Evolutionary conservation across 1,139 yeast species (phyloP).

Genomic region (Pichia sp.): DNA sequence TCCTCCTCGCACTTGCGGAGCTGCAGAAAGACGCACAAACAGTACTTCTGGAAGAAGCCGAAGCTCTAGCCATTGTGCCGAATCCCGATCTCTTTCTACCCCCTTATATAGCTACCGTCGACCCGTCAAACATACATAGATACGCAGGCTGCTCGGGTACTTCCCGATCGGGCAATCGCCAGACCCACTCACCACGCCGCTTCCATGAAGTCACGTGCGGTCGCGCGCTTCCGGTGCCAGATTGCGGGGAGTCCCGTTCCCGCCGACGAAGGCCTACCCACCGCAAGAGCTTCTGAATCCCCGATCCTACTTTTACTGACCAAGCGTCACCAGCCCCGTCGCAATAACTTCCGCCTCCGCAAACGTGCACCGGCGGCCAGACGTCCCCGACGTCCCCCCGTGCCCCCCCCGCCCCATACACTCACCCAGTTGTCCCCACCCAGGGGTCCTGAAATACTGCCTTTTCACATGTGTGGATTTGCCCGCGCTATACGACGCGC

Average conservation of each 20-base stretch:
- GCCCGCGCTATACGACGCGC: not conserved
- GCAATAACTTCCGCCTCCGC: too few species aligned
- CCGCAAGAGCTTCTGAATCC: too few species aligned
- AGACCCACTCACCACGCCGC: not conserved
- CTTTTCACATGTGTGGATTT: not conserved
- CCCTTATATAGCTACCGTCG: not conserved
- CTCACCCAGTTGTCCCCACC: too few species aligned
- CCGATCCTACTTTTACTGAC: too few species aligned
- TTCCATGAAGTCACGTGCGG: slow-evolving; percentile 8
- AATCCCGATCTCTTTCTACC: too few species aligned
- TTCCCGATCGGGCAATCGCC: not conserved
- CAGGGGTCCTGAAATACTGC: not conserved
- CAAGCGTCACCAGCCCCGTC: too few species aligned
- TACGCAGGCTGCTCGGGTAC: too few species aligned
- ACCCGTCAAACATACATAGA: too few species aligned
- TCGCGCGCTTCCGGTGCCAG: slow-evolving; percentile 4
- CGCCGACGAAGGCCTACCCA: too few species aligned
- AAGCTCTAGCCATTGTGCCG: slow-evolving; percentile 25
- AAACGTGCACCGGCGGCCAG: too few species aligned
- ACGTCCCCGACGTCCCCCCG: too few species aligned
- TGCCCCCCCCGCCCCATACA: too few species aligned
- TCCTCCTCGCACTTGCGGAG: slow-evolving; percentile 64
- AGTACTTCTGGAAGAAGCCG: slow-evolving; percentile 83
- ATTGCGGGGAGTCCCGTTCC: not conserved
- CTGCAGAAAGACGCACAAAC: slow-evolving; percentile 92